Evolutionary conservation across 2,329 filamentous ascomycete genomes (phyloP), one percentile per base, ranked within the genome.

Genomic region (Cytospora piceae): DNA sequence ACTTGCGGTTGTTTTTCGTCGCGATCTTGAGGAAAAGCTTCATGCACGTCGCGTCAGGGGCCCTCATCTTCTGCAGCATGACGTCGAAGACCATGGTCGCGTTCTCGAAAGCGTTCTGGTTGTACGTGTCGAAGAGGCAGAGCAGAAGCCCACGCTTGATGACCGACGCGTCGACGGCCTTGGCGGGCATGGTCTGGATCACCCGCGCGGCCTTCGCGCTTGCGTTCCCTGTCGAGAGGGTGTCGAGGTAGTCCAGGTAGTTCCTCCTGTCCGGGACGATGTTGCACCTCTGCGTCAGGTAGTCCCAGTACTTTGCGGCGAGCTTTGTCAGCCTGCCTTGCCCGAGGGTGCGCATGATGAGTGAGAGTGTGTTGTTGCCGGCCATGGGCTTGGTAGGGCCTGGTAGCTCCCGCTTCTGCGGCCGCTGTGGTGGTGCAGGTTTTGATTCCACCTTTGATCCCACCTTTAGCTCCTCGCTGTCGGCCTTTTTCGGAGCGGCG

Each of bases 281-380:
- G n/a, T 78, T 77, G 74, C 87, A 83, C 15, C 82, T 77, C 2
- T 81, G 75, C 8, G 89, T 91, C 65, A 97, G 79, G 7, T 89
- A 74, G 22, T 89, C 80, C 94, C 94, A 98, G 77, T 97, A 98
- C 37, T 83, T 83, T 61, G 84, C 77, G n/a, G 87, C 90, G n/a
- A 85, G 77, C 17, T 84, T 82, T 9, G 86, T 85, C 61, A 85
- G 82, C 60, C 85, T 83, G 37, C 88, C 83, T 37, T 85, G 82
- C 15, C 83, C 78, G 60, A 92, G 85, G 8, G 89, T 84, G 55
- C 86, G 80, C 52, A 96, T 76, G 24, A 96, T 74, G 54, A 96
- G 76, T 1, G 90, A 90, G 2, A 99, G 83, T 3, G 84, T 82
- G 70, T 88, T 88, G 49, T 76, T 78, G 24, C 81, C 80, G 61